Evolutionary conservation across 176 grass and related monocot species (phyloP).

Genomic region (Ensete glaucum): DNA sequence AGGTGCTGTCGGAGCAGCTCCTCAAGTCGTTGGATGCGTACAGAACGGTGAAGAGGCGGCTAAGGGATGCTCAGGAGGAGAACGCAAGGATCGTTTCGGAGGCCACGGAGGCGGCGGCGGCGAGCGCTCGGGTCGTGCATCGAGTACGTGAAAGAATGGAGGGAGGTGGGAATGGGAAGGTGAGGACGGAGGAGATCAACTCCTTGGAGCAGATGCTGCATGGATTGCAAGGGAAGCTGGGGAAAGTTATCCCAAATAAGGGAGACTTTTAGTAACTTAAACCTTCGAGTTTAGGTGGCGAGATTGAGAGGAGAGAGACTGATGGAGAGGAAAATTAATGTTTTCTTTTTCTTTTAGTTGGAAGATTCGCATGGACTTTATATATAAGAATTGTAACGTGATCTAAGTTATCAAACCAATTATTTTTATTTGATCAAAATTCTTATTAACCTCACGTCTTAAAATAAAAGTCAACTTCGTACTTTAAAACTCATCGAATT

Average conservation of each 20-base stretch:
- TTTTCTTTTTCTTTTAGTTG: no score
- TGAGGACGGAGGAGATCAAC: conserved; percentile 11
- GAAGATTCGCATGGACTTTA: no score
- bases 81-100: background rate
- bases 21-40: conserved; percentile 5
- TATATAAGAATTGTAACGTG: no score
- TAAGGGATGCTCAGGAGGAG: conserved; percentile 6
- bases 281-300: no score
- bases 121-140: background rate
- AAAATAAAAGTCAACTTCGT: no score
- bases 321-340: no score
- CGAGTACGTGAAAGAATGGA: background rate
- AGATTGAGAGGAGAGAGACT: no score
- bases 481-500: no score
- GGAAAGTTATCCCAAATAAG: background rate
- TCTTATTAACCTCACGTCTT: no score
- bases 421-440: no score
- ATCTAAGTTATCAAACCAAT: no score
- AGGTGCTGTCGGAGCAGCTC: conserved; percentile 21
- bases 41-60: conserved; percentile 10
- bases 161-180: background rate
- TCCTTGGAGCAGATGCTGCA: conserved; percentile 5
- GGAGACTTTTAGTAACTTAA: no score
- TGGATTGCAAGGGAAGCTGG: background rate
- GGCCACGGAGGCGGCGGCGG: background rate